Conservation (phyloP, 345 rosid species). For the Draba incana region DNA sequence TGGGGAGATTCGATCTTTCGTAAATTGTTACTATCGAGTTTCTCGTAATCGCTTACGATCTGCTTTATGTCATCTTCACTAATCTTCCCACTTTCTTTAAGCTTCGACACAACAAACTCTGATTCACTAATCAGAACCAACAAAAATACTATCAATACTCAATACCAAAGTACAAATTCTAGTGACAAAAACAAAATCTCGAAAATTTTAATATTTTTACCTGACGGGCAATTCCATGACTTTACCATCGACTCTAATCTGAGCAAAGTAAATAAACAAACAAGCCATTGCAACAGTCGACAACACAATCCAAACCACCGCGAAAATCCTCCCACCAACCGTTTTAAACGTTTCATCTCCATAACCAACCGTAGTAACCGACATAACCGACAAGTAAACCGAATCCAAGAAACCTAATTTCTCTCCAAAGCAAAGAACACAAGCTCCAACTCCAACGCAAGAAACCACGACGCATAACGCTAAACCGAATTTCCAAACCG, state of each 20-base stretch:
- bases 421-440: constrained; percentile 46
- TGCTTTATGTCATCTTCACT: constrained; percentile 59
- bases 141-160: too few relatives aligned
- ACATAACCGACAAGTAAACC: constrained; percentile 58
- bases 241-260: constrained; percentile 14
- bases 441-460: constrained; percentile 47
- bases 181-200: too few relatives aligned
- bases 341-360: constrained; percentile 58
- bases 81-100: constrained; percentile 73
- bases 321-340: constrained; percentile 52
- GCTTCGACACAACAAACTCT: constrained; percentile 72
- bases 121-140: constrained; percentile 52
- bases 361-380: constrained; percentile 66
- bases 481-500: constrained; percentile 51
- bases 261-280: constrained; percentile 53
- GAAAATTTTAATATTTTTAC: too few relatives aligned
- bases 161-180: too few relatives aligned
- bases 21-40: constrained; percentile 61
- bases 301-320: constrained; percentile 53
- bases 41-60: constrained; percentile 64
- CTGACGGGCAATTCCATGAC: constrained; percentile 40
- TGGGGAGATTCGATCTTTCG: constrained; percentile 60
- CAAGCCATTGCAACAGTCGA: constrained; percentile 59
- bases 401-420: constrained; percentile 52
- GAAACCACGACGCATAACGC: constrained; percentile 53